Conservation (phyloP, 306 rosid species). For the Abrus precatorius region DNA sequence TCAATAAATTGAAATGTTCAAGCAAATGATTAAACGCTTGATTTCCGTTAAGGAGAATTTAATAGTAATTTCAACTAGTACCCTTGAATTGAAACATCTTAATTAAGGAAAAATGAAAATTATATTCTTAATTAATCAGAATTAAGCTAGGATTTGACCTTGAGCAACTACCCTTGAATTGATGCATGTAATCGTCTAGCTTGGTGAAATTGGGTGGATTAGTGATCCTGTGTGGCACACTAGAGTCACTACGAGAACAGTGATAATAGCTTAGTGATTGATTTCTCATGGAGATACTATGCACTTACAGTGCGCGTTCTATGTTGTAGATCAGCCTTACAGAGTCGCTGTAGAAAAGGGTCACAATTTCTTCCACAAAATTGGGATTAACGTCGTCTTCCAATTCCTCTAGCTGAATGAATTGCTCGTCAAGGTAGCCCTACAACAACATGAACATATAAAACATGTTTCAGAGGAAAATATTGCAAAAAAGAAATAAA, state of each 20-base stretch:
- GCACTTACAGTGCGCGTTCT: conserved; percentile 71
- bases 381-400: conserved; percentile 77
- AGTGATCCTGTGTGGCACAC: conserved; percentile 52
- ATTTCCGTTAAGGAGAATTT: neutral
- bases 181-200: conserved; percentile 78
- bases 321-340: conserved; percentile 66
- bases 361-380: conserved; percentile 84
- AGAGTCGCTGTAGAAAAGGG: conserved; percentile 72
- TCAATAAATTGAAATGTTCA: neutral
- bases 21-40: neutral
- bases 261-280: neutral
- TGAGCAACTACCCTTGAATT: conserved; percentile 84
- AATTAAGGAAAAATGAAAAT: neutral
- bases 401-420: conserved; percentile 81
- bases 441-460: conserved; percentile 36
- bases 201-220: conserved; percentile 58
- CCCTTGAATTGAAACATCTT: conserved; percentile 26
- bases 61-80: neutral
- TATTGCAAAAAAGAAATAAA: neutral
- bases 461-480: neutral
- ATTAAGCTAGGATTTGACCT: conserved; percentile 53
- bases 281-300: neutral
- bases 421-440: conserved; percentile 80
- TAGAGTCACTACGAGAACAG: neutral
- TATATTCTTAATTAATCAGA: neutral